Conservation (phyloP, 2,329 filamentous ascomycete species). For the Dothistroma septosporum region DNA sequence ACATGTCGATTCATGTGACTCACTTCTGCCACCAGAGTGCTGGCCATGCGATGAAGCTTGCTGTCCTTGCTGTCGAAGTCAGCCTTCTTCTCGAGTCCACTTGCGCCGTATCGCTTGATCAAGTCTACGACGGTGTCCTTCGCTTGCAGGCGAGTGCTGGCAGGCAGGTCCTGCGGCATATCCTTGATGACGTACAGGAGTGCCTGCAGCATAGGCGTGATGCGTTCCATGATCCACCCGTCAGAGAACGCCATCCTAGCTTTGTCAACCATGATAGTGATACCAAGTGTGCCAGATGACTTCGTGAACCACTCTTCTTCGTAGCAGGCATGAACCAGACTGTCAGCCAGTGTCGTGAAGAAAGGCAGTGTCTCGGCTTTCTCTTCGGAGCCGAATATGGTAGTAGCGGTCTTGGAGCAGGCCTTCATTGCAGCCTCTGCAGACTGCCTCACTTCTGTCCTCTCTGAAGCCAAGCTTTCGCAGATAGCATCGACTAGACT, state of each 20-base stretch:
- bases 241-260: slow-evolving; percentile 81
- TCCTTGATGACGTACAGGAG: slow-evolving; percentile 97
- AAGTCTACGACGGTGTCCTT: slow-evolving; percentile 72
- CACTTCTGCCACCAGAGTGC: slow-evolving; percentile 80
- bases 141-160: slow-evolving; percentile 78
- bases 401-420: slow-evolving; percentile 69
- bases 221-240: slow-evolving; percentile 73
- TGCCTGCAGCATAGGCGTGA: slow-evolving; percentile 84
- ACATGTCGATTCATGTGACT: slow-evolving; percentile 96
- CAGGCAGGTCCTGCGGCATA: slow-evolving; percentile 89
- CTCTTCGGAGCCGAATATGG: slow-evolving; percentile 68
- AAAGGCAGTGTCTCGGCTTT: slow-evolving; percentile 74
- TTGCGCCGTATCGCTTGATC: slow-evolving; percentile 73
- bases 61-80: slow-evolving; percentile 66
- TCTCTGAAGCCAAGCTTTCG: slow-evolving; percentile 83
- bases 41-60: slow-evolving; percentile 71
- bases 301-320: slow-evolving; percentile 99
- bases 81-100: slow-evolving; percentile 67
- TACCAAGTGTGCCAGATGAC: slow-evolving; percentile 84
- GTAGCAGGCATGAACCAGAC: slow-evolving; percentile 91
- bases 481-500: slow-evolving; percentile 85
- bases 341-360: slow-evolving; percentile 75
- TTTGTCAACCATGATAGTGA: slow-evolving; percentile 79
- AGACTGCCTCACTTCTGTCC: slow-evolving; percentile 72
- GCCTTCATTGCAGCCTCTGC: slow-evolving; percentile 74